These are phyloP conservation scores for Echinosophora koreensis DNA, from an alignment of 306 rosid genomes.

Conservation along the genomic window DNA sequence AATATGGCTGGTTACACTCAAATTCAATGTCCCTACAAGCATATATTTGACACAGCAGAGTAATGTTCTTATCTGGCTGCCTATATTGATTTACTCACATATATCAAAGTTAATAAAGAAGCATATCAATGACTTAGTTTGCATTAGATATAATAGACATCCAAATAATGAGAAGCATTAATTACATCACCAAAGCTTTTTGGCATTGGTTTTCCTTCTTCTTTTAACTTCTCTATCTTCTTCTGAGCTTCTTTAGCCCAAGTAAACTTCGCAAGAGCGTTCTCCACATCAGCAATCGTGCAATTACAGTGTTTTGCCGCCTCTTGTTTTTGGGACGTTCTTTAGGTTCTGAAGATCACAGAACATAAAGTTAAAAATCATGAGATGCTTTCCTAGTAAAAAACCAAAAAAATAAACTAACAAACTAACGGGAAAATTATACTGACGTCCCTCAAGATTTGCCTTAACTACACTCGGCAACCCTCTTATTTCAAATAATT, in stretches of 20 bases:
- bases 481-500: too few relatives aligned
- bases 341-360: slow-evolving; percentile 66
- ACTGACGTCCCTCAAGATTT: background rate
- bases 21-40: slow-evolving; percentile 37
- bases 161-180: slow-evolving; percentile 36
- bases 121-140: slow-evolving; percentile 16
- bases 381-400: background rate
- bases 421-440: background rate
- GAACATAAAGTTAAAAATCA: slow-evolving; percentile 42
- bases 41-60: slow-evolving; percentile 29
- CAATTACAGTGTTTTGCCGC: slow-evolving; percentile 84
- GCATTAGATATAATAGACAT: slow-evolving; percentile 1
- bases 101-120: slow-evolving; percentile 28
- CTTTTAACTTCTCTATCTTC: slow-evolving; percentile 72
- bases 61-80: background rate
- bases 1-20: slow-evolving; percentile 18
- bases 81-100: slow-evolving; percentile 2
- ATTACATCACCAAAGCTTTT: slow-evolving; percentile 72
- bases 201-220: slow-evolving; percentile 95
- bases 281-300: slow-evolving; percentile 86
- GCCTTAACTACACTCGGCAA: background rate
- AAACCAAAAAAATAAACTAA: background rate
- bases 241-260: slow-evolving; percentile 93
- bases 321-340: slow-evolving; percentile 67
- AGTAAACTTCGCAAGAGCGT: slow-evolving; percentile 81